Conservation (phyloP, 2,329 filamentous ascomycete genomes). For the Fusarium coicis region DNA sequence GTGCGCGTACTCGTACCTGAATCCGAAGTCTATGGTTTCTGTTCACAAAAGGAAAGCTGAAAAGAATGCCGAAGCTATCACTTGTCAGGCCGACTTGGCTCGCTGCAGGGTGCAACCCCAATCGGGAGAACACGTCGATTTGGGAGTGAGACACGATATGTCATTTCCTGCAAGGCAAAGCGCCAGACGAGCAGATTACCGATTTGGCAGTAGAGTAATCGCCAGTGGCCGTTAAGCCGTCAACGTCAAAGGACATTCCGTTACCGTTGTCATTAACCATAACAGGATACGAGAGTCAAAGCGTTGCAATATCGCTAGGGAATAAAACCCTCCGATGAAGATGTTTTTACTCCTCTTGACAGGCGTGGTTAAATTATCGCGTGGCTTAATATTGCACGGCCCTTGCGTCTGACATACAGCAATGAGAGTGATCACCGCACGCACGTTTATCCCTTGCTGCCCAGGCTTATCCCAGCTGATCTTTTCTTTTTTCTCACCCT, state of each 20-base stretch:
- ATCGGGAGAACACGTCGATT: neutral
- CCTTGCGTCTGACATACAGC: neutral
- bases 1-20: neutral
- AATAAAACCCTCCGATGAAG: neutral
- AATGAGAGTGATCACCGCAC: neutral
- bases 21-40: neutral
- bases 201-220: neutral
- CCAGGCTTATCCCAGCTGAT: neutral
- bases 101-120: neutral
- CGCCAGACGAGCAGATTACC: neutral
- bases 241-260: neutral
- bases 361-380: neutral
- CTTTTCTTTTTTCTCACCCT: neutral
- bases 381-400: neutral
- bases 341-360: neutral
- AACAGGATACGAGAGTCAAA: neutral
- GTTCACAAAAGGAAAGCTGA: neutral
- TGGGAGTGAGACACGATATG: neutral
- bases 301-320: neutral
- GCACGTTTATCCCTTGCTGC: neutral
- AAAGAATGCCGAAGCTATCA: neutral
- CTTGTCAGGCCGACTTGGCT: neutral
- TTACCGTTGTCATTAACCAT: neutral
- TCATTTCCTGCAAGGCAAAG: neutral
- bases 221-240: neutral